Percentiles rank a stretch among this genome's conserved stretches.
These are phyloP conservation scores for Rubroshorea leprosula DNA, from an alignment of 345 rosid species.

Conservation along the genomic window DNA sequence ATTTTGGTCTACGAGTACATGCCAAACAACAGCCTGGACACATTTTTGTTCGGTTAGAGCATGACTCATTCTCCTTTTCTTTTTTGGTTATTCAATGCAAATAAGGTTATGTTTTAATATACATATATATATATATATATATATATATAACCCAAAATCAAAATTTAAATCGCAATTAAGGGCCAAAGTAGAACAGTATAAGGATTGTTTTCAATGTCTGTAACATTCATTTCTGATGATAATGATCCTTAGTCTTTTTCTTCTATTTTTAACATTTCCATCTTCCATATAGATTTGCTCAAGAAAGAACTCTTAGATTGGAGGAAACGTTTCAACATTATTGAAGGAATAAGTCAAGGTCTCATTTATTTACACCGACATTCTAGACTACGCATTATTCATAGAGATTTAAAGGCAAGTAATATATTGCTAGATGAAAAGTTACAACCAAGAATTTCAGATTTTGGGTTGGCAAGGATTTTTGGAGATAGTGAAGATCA, in stretches of 20 bases:
- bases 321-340: conserved; percentile 19
- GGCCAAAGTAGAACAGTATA: too few relatives aligned
- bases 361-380: conserved; percentile 40
- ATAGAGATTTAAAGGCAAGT: conserved; percentile 14
- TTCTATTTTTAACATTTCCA: neutral
- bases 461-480: conserved; percentile 16
- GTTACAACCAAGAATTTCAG: conserved; percentile 6
- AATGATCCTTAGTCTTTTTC: too few relatives aligned
- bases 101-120: too few relatives aligned
- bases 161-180: too few relatives aligned
- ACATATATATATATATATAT: too few relatives aligned
- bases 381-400: conserved; percentile 13
- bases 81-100: too few relatives aligned
- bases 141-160: too few relatives aligned
- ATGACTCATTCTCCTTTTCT: neutral
- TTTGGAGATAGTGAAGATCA: neutral
- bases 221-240: too few relatives aligned
- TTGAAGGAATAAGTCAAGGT: conserved; percentile 26
- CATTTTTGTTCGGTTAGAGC: neutral
- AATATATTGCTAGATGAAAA: conserved; percentile 11
- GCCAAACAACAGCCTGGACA: conserved; percentile 9
- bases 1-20: conserved; percentile 9
- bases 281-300: neutral
- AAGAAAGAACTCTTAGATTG: conserved; percentile 4
- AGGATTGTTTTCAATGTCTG: too few relatives aligned